Conservation (phyloP, 352 stramenopile genomes). For the Pythium scleroteichum region DNA sequence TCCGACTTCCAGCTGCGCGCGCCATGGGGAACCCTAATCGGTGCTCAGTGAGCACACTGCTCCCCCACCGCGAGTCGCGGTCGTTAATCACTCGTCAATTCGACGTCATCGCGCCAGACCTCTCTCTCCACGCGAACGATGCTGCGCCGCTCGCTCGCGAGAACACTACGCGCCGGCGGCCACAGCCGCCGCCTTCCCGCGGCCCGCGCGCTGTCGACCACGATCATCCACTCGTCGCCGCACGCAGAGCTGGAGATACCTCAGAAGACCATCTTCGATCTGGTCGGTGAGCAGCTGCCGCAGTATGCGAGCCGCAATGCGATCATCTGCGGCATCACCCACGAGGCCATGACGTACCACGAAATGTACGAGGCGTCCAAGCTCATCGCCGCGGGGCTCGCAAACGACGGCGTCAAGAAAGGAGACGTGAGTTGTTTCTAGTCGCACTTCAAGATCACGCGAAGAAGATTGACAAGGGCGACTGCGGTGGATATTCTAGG, state of each 20-base stretch:
- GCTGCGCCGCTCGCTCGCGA: conserved; percentile 14
- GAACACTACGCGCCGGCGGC: conserved; percentile 2
- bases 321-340: conserved; percentile 55
- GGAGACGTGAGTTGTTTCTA: conserved; percentile 37
- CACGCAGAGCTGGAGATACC: conserved; percentile 26
- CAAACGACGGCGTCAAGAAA: conserved; percentile 47
- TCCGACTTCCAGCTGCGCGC: not conserved
- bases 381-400: conserved; percentile 44
- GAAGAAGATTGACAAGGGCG: conserved; percentile 3
- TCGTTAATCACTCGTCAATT: not conserved
- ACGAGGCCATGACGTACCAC: conserved; percentile 49
- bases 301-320: conserved; percentile 41
- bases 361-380: conserved; percentile 41
- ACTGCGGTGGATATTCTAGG: conserved; percentile 25
- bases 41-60: too few relatives aligned
- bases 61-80: too few relatives aligned
- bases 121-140: conserved; percentile 4
- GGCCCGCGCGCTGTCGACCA: conserved; percentile 30
- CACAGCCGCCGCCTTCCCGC: not conserved
- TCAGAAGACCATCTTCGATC: conserved; percentile 45
- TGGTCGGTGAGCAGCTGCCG: conserved; percentile 39
- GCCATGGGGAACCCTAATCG: not conserved
- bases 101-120: not conserved
- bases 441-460: too few relatives aligned
- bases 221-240: conserved; percentile 52